Percentiles rank a stretch among this genome's conserved stretches.
These are phyloP conservation scores for Aquilaria malaccensis DNA, from an alignment of 345 rosid genomes.

Conservation along the genomic window DNA sequence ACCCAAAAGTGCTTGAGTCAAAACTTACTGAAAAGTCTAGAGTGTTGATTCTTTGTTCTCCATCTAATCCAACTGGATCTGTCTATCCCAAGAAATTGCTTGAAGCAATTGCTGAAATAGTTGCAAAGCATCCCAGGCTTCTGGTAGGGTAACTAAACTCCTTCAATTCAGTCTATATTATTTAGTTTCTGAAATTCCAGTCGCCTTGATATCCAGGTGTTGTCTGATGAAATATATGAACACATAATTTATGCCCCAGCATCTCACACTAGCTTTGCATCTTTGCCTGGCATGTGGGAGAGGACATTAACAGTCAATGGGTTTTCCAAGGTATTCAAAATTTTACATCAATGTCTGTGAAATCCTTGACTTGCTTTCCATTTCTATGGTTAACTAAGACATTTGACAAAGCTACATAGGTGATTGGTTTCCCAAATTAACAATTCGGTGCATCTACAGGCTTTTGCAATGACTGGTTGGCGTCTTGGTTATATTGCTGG, in stretches of 20 bases:
- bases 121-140: slow-evolving; percentile 93
- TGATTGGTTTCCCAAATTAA: neutral
- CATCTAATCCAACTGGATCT: slow-evolving; percentile 98
- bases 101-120: slow-evolving; percentile 76
- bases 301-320: slow-evolving; percentile 95
- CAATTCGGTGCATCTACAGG: slow-evolving; percentile 35
- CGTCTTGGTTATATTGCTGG: slow-evolving; percentile 95
- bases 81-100: slow-evolving; percentile 87
- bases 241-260: slow-evolving; percentile 95
- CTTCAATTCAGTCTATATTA: slow-evolving; percentile 5
- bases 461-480: slow-evolving; percentile 99
- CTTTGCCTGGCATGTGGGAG: slow-evolving; percentile 89
- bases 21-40: slow-evolving; percentile 78
- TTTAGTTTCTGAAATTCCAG: slow-evolving; percentile 16
- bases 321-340: slow-evolving; percentile 75
- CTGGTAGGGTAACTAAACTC: slow-evolving; percentile 40
- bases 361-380: no score
- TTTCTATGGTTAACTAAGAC: no score
- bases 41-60: slow-evolving; percentile 83
- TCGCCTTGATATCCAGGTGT: slow-evolving; percentile 37
- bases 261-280: slow-evolving; percentile 89
- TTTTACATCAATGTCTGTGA: neutral
- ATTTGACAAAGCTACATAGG: no score
- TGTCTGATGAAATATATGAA: slow-evolving; percentile 97
- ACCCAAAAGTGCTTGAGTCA: slow-evolving; percentile 76